Evolutionary conservation across 176 grass and related monocot species (phyloP), one percentile per base, ranked within the genome.

Genomic region (Neostapfia colusana): DNA sequence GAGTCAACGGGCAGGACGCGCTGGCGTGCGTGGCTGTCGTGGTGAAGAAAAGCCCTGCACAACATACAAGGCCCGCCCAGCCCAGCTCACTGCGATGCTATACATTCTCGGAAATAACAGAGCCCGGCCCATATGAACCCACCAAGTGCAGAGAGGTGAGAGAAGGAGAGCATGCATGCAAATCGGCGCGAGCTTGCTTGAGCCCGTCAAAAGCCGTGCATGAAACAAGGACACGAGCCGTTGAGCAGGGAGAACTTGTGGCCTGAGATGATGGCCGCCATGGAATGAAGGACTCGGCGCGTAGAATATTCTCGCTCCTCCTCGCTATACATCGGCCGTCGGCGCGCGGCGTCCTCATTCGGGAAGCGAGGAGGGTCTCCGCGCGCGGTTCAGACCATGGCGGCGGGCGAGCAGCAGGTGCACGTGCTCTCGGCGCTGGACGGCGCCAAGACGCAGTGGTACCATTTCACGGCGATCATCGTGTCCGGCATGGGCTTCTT

Each of bases 401-500:
- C 26, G 55, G 55, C 55, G 21, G 55, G 55, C 21, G 23, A 58
- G 15, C n/a, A 56, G 61, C 60, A 63, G 61, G 17, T 77, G 75
- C 31, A 77, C 31, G 75, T 78, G 34, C 75, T 78, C 2, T 78
- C 75, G 44, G 75, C 75, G 44, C 74, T 85, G 65, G 82, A 85
- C 64, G 55, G 21, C 40, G 82, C 82, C 69, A 89, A 82, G 81
- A 89, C 82, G 45, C 82, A 82, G 26, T 82, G 82, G 72, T 89
- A 89, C 76, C 87, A 89, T 67, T 85, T 89, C 71, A 89, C 82
- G 9, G 76, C 87, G 16, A 89, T 89, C 64, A 34, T 89, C 6
- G 49, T 89, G 26, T 62, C 82, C 51, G 87, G 77, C 36, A 89
- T 89, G 87, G 82, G 87, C 20, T 89, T 89, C 81, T 89, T 89